Base-by-base conservation (phyloP, 2,329 filamentous ascomycete species). In the Akanthomyces dipterigenus region DNA sequence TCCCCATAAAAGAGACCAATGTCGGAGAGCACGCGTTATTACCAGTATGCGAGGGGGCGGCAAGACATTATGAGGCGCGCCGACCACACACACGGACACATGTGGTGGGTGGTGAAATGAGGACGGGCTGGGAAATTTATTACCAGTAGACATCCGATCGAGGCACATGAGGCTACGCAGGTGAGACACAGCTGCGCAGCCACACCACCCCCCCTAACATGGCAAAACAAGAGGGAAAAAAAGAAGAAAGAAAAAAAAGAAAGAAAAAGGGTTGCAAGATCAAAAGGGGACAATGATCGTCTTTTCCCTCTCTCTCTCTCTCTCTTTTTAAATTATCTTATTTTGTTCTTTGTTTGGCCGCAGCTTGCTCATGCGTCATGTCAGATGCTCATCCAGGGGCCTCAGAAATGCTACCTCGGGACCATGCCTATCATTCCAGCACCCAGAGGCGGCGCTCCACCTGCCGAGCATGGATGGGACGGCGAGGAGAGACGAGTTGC, bases 61-160 rank as follows among this genome's bases (percentile, higher is more conserved):
- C 55, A 46, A 58, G 55, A 58, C 55, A 58, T 58, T 55, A 20
- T n/a, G 42, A 48, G 53, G 16, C 53, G 53, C 48, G 28, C 48
- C 31, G 31, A 34, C 45, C 45, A 48, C 45, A 48, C 45, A 49
- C 51, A 42, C 34, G 31, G 18, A 31, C 2, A 31, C 31, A 31
- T 31, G 31, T 31, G 9, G 12, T 38, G 36, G 34, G 36, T 46
- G 26, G 11, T 38, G 55, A 58, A 40, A 49, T 49, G 55, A 58
- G 31, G 31, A 34, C 31, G 31, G 8, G 7, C 31, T 34, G 48
- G 48, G 48, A 55, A 55, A 55, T 55, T 55, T 55, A n/a, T n/a
- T n/a, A n/a, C n/a, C n/a, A n/a, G n/a, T n/a, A 16, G 24, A 28
- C 53, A 20, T 11, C 8, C 22, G 38, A 43, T 55, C 53, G 53